A percentile compares a stretch with the other conserved stretches of the same genome.
phyloP scores from a whole-genome alignment of 257 asterid species.

The Penstemon newberryi region DNA sequence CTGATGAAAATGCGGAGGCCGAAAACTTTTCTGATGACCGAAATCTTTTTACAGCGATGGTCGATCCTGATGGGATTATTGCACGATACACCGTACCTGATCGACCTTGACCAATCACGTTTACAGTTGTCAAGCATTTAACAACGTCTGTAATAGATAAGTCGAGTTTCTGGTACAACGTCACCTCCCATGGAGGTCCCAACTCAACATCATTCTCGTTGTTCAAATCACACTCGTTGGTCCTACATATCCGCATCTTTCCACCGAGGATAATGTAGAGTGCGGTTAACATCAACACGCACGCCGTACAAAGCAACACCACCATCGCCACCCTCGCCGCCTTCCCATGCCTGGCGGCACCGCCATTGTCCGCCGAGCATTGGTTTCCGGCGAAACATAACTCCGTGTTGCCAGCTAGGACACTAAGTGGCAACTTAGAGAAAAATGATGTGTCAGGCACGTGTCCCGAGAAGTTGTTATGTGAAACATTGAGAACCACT shows the following conservation, averaged over 20 bases:
- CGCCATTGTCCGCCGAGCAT: slow-evolving; percentile 38
- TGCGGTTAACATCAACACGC: slow-evolving; percentile 43
- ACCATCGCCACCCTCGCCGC: slow-evolving; percentile 57
- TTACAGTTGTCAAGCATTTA: slow-evolving; percentile 34
- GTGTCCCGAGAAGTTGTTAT: slow-evolving; percentile 54
- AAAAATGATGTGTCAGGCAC: slow-evolving; percentile 59
- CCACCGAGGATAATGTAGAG: slow-evolving; percentile 48
- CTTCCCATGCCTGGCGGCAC: slow-evolving; percentile 29
- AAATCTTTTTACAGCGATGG: slow-evolving; percentile 45
- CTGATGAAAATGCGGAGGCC: slow-evolving; percentile 46
- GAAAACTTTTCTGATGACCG: slow-evolving; percentile 42
- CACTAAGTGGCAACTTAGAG: slow-evolving; percentile 52
- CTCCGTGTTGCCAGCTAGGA: slow-evolving; percentile 45
- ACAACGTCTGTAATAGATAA: slow-evolving; percentile 41
- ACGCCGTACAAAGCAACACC: slow-evolving; percentile 52
- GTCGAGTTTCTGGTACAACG: slow-evolving; percentile 52
- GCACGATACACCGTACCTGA: slow-evolving; percentile 47
- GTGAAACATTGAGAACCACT: slow-evolving; percentile 54
- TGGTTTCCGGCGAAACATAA: slow-evolving; percentile 49
- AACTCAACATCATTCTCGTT: slow-evolving; percentile 40
- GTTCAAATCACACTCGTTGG: slow-evolving; percentile 31
- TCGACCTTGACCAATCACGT: slow-evolving; percentile 49
- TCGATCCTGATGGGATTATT: slow-evolving; percentile 37
- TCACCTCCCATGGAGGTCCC: slow-evolving; percentile 61
- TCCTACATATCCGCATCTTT: slow-evolving; percentile 27